Percentiles rank a stretch among this genome's conserved stretches.
phyloP scores from a whole-genome alignment of 805 yeast species.

The Diddensiella santjacobensis region DNA sequence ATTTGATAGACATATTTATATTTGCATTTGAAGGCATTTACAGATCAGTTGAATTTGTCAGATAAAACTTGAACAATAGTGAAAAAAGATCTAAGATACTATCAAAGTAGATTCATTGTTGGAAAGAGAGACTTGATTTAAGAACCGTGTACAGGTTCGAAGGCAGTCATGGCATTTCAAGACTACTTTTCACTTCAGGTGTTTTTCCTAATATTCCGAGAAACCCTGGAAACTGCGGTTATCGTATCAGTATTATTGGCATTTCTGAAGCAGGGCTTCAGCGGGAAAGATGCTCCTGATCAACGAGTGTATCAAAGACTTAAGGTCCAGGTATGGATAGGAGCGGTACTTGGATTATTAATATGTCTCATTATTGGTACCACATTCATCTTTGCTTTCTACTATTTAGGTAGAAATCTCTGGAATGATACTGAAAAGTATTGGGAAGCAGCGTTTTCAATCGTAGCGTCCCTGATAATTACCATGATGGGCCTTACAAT shows the following conservation, averaged over 20 bases:
- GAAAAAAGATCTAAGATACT: too few relatives aligned
- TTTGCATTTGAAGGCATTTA: too few relatives aligned
- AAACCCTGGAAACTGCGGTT: constrained; percentile 81
- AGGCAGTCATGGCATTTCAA: constrained; percentile 23
- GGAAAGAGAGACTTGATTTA: too few relatives aligned
- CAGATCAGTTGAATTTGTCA: too few relatives aligned
- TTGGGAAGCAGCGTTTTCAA: constrained; percentile 83
- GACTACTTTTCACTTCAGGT: constrained; percentile 61
- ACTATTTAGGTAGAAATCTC: constrained; percentile 72
- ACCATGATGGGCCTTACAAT: constrained; percentile 85
- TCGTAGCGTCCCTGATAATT: constrained; percentile 72
- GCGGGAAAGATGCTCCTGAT: constrained; percentile 17
- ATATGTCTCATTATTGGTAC: constrained; percentile 73
- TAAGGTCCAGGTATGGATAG: constrained; percentile 73
- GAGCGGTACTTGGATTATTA: constrained; percentile 67
- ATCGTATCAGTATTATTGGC: constrained; percentile 84
- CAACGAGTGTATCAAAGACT: constrained; percentile 40
- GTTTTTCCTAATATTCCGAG: constrained; percentile 88
- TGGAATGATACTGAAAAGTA: constrained; percentile 86
- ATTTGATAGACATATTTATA: too few relatives aligned
- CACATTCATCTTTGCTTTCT: constrained; percentile 64
- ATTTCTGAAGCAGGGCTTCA: constrained; percentile 74
- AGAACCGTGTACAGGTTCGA: too few relatives aligned
- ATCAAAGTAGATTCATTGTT: too few relatives aligned
- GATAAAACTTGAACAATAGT: too few relatives aligned